Conservation (phyloP, 768 basidiomycete genomes). For the Astraeus odoratus region DNA sequence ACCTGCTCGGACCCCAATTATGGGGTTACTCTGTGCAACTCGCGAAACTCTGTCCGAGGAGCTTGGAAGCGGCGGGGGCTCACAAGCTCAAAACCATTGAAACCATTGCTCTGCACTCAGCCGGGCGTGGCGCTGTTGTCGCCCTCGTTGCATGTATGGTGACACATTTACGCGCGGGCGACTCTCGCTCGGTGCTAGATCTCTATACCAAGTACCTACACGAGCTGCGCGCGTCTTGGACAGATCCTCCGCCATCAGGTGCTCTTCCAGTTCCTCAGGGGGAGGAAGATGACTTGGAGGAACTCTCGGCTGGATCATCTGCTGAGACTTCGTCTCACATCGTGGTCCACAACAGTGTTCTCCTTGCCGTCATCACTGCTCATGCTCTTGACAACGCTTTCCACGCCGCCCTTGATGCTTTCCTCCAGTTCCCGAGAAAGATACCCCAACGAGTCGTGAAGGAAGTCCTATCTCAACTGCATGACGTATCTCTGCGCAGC, state of each 20-base stretch:
- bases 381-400: conserved; percentile 56
- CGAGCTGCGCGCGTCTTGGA: conserved; percentile 14
- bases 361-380: conserved; percentile 54
- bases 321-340: conserved; percentile 9
- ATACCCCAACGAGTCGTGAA: conserved; percentile 30
- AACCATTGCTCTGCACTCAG: conserved; percentile 45
- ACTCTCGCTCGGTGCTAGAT: conserved; percentile 37
- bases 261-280: conserved; percentile 1
- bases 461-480: conserved; percentile 35
- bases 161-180: conserved; percentile 32
- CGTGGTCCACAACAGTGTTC: conserved; percentile 26
- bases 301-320: conserved; percentile 18
- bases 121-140: conserved; percentile 36
- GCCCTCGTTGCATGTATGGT: conserved; percentile 48
- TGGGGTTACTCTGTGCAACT: conserved; percentile 33
- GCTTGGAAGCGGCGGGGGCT: conserved; percentile 19
- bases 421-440: conserved; percentile 31
- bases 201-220: conserved; percentile 37
- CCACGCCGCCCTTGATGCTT: conserved; percentile 42
- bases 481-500: conserved; percentile 28
- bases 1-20: conserved; percentile 40
- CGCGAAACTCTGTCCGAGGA: conserved; percentile 19
- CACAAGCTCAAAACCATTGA: conserved; percentile 28
- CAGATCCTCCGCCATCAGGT: conserved; percentile 15
- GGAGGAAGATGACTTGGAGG: conserved; percentile 19